Evolutionary conservation across 345 rosid genomes (phyloP).

Genomic region (Arabidopsis thaliana): TAIR10.1 NC_003075.7:15010001-15010500

Average conservation of each 20-base stretch:
- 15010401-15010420: conserved; percentile 71
- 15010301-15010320: conserved; percentile 77
- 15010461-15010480: conserved; percentile 80
- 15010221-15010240: conserved; percentile 58
- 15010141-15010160: conserved; percentile 73
- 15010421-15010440: conserved; percentile 65
- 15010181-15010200: conserved; percentile 63
- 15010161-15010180: conserved; percentile 78
- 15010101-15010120: conserved; percentile 61
- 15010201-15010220: conserved; percentile 42
- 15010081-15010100: conserved; percentile 87
- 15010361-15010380: conserved; percentile 75
- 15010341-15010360: conserved; percentile 90
- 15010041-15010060: conserved; percentile 72
- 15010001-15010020: conserved; percentile 54
- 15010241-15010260: conserved; percentile 76
- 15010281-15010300: conserved; percentile 66
- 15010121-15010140: conserved; percentile 69
- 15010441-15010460: conserved; percentile 91
- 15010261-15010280: conserved; percentile 63
- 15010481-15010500: conserved; percentile 77
- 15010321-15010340: conserved; percentile 73
- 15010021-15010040: conserved; percentile 60
- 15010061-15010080: conserved; percentile 59
- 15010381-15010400: conserved; percentile 79